Conservation (phyloP, 1,284 basidiomycete species). For the Leucoagaricus sp. region DNA sequence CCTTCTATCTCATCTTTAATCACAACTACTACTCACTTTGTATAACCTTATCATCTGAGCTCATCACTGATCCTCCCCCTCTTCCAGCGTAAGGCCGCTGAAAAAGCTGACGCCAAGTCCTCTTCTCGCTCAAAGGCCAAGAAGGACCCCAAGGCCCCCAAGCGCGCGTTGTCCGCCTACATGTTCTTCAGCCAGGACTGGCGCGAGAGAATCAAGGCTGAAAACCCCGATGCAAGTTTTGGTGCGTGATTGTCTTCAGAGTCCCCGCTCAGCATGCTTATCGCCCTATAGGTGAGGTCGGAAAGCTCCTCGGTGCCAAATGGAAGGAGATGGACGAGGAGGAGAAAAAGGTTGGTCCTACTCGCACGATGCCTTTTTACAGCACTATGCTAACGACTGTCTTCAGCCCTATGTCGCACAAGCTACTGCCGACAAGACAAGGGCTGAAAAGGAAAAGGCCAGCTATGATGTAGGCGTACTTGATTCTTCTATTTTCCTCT, state of each 20-base stretch:
- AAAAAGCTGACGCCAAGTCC: conserved; percentile 47
- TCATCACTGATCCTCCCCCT: background rate
- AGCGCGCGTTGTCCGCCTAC: conserved; percentile 82
- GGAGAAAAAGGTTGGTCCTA: conserved; percentile 75
- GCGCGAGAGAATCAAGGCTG: conserved; percentile 92
- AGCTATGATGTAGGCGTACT: conserved; percentile 51
- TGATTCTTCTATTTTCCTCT: conserved; percentile 38
- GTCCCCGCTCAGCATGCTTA: no score
- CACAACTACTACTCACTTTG: no score
- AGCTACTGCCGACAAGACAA: conserved; percentile 84
- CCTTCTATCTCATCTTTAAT: conserved; percentile 15
- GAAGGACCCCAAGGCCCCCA: conserved; percentile 30
- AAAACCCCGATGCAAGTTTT: conserved; percentile 94
- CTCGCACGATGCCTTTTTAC: conserved; percentile 22
- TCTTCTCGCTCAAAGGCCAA: background rate
- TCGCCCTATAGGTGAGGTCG: conserved; percentile 84
- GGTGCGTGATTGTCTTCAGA: conserved; percentile 59
- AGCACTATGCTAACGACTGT: conserved; percentile 4
- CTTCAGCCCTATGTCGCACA: conserved; percentile 90
- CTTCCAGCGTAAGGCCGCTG: conserved; percentile 66
- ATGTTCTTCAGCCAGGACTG: conserved; percentile 99
- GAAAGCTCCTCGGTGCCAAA: conserved; percentile 85
- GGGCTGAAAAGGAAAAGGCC: conserved; percentile 82
- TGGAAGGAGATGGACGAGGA: conserved; percentile 87
- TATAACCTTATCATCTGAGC: no score